A percentile compares a stretch with the other conserved stretches of the same genome.
These are phyloP conservation scores for Sporodiniella umbellata DNA, from an alignment of 371 early-diverging fungal species.

Conservation along the genomic window DNA sequence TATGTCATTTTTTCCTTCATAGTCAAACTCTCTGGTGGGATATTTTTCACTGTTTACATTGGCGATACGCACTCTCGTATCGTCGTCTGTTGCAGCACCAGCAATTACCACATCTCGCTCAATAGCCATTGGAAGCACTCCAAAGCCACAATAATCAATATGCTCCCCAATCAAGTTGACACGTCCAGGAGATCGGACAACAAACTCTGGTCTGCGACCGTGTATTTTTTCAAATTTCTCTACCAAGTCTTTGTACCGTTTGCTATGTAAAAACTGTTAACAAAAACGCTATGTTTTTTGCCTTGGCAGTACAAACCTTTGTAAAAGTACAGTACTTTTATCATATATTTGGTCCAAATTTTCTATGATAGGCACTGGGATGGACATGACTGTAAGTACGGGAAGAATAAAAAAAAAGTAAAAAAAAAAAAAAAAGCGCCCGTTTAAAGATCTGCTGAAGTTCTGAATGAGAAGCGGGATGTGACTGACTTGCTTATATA, in stretches of 20 bases:
- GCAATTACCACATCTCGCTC: conserved; percentile 84
- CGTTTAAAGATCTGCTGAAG: too few relatives aligned
- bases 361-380: conserved; percentile 37
- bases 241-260: conserved; percentile 57
- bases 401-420: neutral
- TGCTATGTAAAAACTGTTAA: conserved; percentile 14
- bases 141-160: conserved; percentile 93
- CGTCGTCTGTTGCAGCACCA: conserved; percentile 51
- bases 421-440: neutral
- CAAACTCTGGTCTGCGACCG: conserved; percentile 70
- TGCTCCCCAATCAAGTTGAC: conserved; percentile 97
- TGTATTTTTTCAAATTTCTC: conserved; percentile 58
- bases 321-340: conserved; percentile 25
- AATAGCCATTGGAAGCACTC: conserved; percentile 95
- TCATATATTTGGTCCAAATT: conserved; percentile 42
- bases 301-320: conserved; percentile 29
- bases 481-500: conserved; percentile 28
- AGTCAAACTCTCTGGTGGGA: conserved; percentile 58
- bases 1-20: conserved; percentile 42
- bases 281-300: neutral
- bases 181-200: conserved; percentile 88
- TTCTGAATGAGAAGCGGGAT: too few relatives aligned
- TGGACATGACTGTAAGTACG: too few relatives aligned
- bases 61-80: conserved; percentile 55
- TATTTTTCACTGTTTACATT: conserved; percentile 65